Base-by-base conservation (phyloP, 139 green algal species). In the Nannochloris sp. region DNA sequence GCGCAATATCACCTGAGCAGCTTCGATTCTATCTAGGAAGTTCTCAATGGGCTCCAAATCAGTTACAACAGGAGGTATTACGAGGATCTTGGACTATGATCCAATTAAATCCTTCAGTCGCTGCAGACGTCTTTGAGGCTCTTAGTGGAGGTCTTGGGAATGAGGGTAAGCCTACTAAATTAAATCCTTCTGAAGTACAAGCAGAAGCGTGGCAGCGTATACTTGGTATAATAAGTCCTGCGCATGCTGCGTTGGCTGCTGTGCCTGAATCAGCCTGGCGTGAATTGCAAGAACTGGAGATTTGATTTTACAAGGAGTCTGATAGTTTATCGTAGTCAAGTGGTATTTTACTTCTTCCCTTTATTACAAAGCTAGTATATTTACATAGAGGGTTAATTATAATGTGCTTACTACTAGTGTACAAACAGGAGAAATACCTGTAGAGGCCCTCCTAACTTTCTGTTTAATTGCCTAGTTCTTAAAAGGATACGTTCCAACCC, bases 21-120 rank as follows among this genome's bases (percentile, higher is more conserved):
- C n/a, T n/a, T n/a, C n/a, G 54, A 35, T 15, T 70, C 15, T 61
- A 32, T 30, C 33, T 70, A 38, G 63, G 63, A 4, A 24, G 46
- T 38, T 27, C 32, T 3, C 23, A 2, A 9, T 70, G 63, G 63
- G n/a, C 34, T 10, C 32, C 47, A 4, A 30, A 31, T 3, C 63
- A 70, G 63, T 54, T 70, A 54, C 37, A 70, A 37, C 54, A 3
- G 0, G 63, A 70, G 34, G 31, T 70, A 3, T 48, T 29, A 8
- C 32, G 48, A 30, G 63, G 63, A 38, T 61, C 48, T 6, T 70
- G 63, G 63, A 54, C 47, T 2, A 53, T 70, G 4, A 36, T 48
- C n/a, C 37, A 36, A 54, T 70, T 42, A 15, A 38, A n/a, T n/a
- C n/a, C n/a, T n/a, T n/a, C n/a, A n/a, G n/a, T n/a, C n/a, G n/a